Percentiles rank a stretch among this genome's conserved stretches.
Conservation (phyloP, 306 rosid genomes). For the Prunus dulcis region DNA sequence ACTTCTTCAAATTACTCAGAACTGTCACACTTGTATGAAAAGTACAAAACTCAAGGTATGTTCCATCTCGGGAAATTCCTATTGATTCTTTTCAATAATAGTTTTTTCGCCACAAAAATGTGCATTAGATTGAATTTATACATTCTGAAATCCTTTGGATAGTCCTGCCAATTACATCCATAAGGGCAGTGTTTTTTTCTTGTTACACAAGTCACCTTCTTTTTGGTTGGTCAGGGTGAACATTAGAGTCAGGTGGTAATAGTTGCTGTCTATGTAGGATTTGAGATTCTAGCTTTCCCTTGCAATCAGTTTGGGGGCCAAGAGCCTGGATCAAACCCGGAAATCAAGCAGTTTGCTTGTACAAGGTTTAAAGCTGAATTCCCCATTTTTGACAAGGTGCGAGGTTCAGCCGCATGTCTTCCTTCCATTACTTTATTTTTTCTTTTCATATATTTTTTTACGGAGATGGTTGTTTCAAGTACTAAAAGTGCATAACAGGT, state of each 20-base stretch:
- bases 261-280: conserved; percentile 47
- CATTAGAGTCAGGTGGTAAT: conserved; percentile 1
- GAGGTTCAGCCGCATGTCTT: conserved; percentile 8
- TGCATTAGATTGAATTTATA: not conserved
- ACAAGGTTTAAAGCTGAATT: conserved; percentile 91
- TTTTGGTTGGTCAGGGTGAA: not conserved
- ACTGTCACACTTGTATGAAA: conserved; percentile 75
- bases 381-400: conserved; percentile 94
- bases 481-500: conserved; percentile 54
- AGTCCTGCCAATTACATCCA: not conserved
- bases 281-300: conserved; percentile 94
- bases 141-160: not conserved
- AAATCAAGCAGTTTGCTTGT: conserved; percentile 94
- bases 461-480: conserved; percentile 5
- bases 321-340: conserved; percentile 92
- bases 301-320: conserved; percentile 98
- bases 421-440: not conserved
- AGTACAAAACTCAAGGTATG: conserved; percentile 82
- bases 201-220: not conserved
- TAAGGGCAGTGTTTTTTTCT: not conserved
- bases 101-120: not conserved
- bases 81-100: not conserved
- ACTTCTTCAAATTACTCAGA: conserved; percentile 90
- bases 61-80: not conserved
- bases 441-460: not conserved